Percentiles rank a stretch among this genome's conserved stretches.
These are phyloP conservation scores for Castanospermum australe DNA, from an alignment of 306 rosid species.

Conservation along the genomic window DNA sequence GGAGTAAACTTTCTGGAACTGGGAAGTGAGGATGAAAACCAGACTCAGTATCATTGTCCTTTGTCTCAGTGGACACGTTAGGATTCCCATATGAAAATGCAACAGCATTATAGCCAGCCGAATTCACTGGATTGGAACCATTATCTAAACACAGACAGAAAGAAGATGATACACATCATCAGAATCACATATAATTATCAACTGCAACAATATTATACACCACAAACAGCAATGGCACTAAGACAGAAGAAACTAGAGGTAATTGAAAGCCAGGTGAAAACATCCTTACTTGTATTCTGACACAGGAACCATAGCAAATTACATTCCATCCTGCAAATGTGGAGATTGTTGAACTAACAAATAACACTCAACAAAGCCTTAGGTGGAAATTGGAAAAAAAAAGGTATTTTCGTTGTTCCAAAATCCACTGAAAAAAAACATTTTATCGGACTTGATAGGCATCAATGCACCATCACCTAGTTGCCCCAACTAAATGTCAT, in stretches of 20 bases:
- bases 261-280: slow-evolving; percentile 36
- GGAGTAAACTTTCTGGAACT: slow-evolving; percentile 67
- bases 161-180: slow-evolving; percentile 27
- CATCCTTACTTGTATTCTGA: slow-evolving; percentile 67
- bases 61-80: slow-evolving; percentile 35
- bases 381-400: not conserved
- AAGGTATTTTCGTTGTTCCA: not conserved
- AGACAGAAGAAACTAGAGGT: slow-evolving; percentile 19
- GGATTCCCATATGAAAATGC: slow-evolving; percentile 63
- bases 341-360: slow-evolving; percentile 37
- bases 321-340: slow-evolving; percentile 70
- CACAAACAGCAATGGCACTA: slow-evolving; percentile 6
- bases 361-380: slow-evolving; percentile 7
- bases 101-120: slow-evolving; percentile 57
- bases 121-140: slow-evolving; percentile 29
- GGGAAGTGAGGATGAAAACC: slow-evolving; percentile 64
- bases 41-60: slow-evolving; percentile 40
- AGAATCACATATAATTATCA: slow-evolving; percentile 20
- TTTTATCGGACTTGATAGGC: not conserved
- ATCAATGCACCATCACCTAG: slow-evolving; percentile 6
- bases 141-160: slow-evolving; percentile 46
- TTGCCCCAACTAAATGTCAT: slow-evolving; percentile 6
- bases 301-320: slow-evolving; percentile 58
- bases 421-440: not conserved
- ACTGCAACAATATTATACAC: slow-evolving; percentile 9